Base-by-base conservation (phyloP, 306 rosid species). In the Rosa rugosa region DNA sequence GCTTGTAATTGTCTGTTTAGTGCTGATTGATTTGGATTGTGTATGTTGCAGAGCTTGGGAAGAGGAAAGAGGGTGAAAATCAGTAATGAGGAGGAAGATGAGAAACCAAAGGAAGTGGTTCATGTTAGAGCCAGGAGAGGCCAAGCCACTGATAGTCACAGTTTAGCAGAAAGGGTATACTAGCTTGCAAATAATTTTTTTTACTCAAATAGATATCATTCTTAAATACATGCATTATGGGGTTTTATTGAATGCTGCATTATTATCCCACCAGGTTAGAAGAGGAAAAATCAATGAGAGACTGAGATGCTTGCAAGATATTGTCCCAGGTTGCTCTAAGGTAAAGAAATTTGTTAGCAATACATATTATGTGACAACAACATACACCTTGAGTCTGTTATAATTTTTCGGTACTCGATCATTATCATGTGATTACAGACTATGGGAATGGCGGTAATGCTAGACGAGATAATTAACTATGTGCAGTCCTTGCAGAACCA, bases 111-210 rank as follows among this genome's bases (percentile, higher is more conserved):
- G 83, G 99, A 90, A 81, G 96, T 95, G 54, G 97, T 95, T 82
- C 98, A 93, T 83, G 98, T 95, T 27, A 89, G 99, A 91, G 98
- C 99, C 49, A 93, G 93, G 88, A 90, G 99, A 86, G 99, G 99
- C 47, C 99, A 95, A 84, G 99, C 99, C 66, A 95, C 98, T 42
- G 97, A 95, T 75, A 95, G 97, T 84, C 99, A 95, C 83, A 95
- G 99, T 69, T 82, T 95, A 82, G 98, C 99, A 77, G 99, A 95
- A 84, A 93, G 99, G 97, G 99, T 95, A 93, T 54, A 22, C 25
- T 8, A n/a, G 4, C 44, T 27, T 41, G 47, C 22, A 11, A 12
- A 60, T 25, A 23, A 3, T 11, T 5, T 4, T 59, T 4, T 59
- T 59, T 11, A 9, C 2, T 60, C 42, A 20, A 18, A 60, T 2